These are phyloP conservation scores for Lasiodiplodia hormozganensis DNA, from an alignment of 2,329 filamentous ascomycete species.

Conservation along the genomic window DNA sequence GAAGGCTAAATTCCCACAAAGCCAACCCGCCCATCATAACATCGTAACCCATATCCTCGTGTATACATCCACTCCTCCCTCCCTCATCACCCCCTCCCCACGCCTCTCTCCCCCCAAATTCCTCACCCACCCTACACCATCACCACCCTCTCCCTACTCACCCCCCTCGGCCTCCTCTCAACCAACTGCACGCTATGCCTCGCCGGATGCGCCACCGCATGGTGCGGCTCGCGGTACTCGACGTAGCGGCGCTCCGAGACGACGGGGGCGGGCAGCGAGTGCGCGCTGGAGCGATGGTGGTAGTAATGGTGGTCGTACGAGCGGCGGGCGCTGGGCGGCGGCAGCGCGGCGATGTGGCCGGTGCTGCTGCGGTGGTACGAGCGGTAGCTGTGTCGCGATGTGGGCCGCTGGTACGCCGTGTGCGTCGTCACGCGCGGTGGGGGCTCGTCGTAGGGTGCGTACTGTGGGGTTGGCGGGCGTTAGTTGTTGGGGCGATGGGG, in stretches of 20 bases:
- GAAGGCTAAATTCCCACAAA: too few species aligned
- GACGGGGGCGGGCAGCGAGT: neutral
- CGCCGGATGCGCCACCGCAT: neutral
- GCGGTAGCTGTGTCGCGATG: neutral
- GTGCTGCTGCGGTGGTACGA: neutral
- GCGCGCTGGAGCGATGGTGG: conserved; percentile 9
- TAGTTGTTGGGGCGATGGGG: neutral
- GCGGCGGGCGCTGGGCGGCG: conserved; percentile 1
- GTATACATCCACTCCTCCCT: neutral
- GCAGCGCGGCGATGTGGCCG: neutral
- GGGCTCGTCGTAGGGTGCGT: conserved; percentile 16
- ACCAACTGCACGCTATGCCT: neutral
- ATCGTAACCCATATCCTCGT: too few species aligned
- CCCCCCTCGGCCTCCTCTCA: conserved; percentile 3
- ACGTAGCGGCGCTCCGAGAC: neutral
- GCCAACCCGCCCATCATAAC: too few species aligned
- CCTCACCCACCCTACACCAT: neutral
- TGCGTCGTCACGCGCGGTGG: neutral
- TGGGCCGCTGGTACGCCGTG: neutral
- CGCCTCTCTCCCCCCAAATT: neutral
- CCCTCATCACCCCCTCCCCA: neutral
- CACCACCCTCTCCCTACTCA: conserved; percentile 14
- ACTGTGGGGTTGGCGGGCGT: neutral
- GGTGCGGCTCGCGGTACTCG: neutral
- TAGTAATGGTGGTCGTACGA: neutral